Evolutionary conservation across 495 filamentous ascomycete species (phyloP).

Genomic region (Aspergillus incahuasiensis): DNA sequence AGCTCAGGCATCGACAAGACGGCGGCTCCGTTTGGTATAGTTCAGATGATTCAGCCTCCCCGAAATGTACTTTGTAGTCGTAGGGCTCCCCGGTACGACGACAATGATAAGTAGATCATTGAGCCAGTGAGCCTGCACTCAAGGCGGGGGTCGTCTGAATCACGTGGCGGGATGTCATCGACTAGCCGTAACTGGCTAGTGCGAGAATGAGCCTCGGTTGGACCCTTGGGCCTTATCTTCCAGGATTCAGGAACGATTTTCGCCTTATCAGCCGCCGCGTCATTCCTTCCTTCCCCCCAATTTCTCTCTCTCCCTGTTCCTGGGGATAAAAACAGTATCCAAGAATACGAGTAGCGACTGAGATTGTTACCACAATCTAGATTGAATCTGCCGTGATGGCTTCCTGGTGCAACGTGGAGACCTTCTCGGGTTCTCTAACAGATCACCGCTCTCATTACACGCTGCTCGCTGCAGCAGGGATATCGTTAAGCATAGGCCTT

Average conservation of each 20-base stretch:
- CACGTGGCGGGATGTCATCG: no score
- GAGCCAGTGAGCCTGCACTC: no score
- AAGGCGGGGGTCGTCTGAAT: no score
- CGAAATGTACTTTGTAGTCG: neutral
- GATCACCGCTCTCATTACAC: slow-evolving; percentile 37
- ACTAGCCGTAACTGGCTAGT: neutral
- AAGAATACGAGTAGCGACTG: no score
- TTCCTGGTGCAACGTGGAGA: slow-evolving; percentile 36
- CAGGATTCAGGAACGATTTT: neutral
- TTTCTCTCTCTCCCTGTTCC: neutral
- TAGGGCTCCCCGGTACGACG: no score
- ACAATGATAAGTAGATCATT: no score
- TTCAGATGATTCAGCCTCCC: no score
- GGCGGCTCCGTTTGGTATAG: no score
- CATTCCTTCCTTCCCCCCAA: neutral
- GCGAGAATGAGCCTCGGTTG: neutral
- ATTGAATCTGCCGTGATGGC: slow-evolving; percentile 13
- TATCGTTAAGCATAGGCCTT: slow-evolving; percentile 39
- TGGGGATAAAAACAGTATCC: neutral
- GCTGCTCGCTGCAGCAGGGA: slow-evolving; percentile 38
- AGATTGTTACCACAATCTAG: neutral
- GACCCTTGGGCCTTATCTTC: slow-evolving; percentile 1
- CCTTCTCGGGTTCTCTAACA: slow-evolving; percentile 35
- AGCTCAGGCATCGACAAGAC: no score
- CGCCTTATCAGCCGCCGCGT: neutral